A percentile compares a stretch with the other conserved stretches of the same genome.
phyloP scores from a whole-genome alignment of 768 basidiomycete genomes.

The Cytidiella melzeri region DNA sequence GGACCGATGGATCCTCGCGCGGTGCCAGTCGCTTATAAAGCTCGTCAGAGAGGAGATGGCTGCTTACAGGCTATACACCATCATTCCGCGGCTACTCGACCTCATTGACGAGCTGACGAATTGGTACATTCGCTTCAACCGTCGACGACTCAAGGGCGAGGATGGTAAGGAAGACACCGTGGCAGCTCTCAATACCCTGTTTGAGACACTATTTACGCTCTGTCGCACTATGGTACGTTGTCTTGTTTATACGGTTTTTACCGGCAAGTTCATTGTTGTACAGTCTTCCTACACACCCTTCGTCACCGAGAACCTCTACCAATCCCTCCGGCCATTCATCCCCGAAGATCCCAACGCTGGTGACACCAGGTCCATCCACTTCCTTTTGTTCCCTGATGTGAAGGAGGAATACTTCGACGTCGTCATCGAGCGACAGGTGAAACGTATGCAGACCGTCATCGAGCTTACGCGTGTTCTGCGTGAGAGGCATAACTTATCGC shows the following conservation, averaged over 20 bases:
- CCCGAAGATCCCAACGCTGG: slow-evolving; percentile 63
- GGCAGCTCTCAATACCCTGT: slow-evolving; percentile 88
- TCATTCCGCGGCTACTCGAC: slow-evolving; percentile 89
- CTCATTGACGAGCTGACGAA: slow-evolving; percentile 96
- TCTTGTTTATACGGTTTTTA: background rate
- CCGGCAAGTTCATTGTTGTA: background rate
- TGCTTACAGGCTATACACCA: slow-evolving; percentile 94
- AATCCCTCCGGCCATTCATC: slow-evolving; percentile 80
- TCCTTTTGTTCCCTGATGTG: slow-evolving; percentile 87
- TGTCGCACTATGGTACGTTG: slow-evolving; percentile 85
- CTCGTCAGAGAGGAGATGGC: slow-evolving; percentile 94
- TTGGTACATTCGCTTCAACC: slow-evolving; percentile 99
- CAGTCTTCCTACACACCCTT: slow-evolving; percentile 98
- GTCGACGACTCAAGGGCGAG: slow-evolving; percentile 91
- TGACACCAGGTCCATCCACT: slow-evolving; percentile 92
- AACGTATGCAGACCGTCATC: slow-evolving; percentile 93
- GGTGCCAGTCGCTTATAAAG: slow-evolving; percentile 95
- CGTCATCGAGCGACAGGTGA: slow-evolving; percentile 89
- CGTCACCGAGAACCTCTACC: slow-evolving; percentile 95
- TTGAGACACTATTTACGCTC: slow-evolving; percentile 90
- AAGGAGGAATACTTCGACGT: slow-evolving; percentile 94
- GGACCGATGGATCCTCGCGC: slow-evolving; percentile 97
- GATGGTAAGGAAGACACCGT: slow-evolving; percentile 84
- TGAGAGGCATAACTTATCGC: slow-evolving; percentile 77
- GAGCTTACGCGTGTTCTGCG: slow-evolving; percentile 86